Evolutionary conservation across 2,329 filamentous ascomycete species (phyloP), one percentile per base, ranked within the genome.

Genomic region (Aspergillus fischeri): DNA sequence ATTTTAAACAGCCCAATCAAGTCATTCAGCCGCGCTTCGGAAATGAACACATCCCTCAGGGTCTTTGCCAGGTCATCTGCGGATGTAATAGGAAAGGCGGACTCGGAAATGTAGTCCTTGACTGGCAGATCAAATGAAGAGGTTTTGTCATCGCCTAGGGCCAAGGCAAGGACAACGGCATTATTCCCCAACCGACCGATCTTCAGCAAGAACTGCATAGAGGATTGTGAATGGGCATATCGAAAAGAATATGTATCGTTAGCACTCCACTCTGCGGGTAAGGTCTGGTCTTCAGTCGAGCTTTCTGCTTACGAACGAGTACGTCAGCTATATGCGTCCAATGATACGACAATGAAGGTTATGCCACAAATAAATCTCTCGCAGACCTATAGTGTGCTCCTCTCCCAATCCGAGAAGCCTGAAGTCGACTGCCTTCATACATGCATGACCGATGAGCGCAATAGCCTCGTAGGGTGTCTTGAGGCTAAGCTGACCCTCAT

Each of bases 201-300:
- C 70, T 92, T 93, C 64, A 97, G 73, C 28, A 96, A 80, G 70
- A 89, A 96, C 58, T 88, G 84, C 83, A 92, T 90, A 17, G 91
- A 87, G 0, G 91, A 96, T 71, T 96, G 90, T 25, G 84, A 80
- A 73, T 97, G 92, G 3, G 86, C 85, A 77, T 97, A 97, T 61
- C 92, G 85, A 74, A 97, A 97, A 55, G 88, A 85, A 70, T 91
- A 88, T 49, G 80, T 79, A 14, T 86, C 86, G 60, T 84, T 83
- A 11, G 85, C 79, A 73, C 96, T 96, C 94, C 94, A 97, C 75
- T 86, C 83, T 17, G 82, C 57, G 0, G 91, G 90, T 2, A 97
- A 81, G 32, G 86, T 58, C 45, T 63, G 57, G 49, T 50, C 63
- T 44, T 71, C 65, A 50, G 71, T 63, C 41, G 68, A 63, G 53